A percentile compares a stretch with the other conserved stretches of the same genome.
These are phyloP conservation scores for Trichosporon inkin DNA, from an alignment of 1,284 basidiomycete species.

Conservation along the genomic window DNA sequence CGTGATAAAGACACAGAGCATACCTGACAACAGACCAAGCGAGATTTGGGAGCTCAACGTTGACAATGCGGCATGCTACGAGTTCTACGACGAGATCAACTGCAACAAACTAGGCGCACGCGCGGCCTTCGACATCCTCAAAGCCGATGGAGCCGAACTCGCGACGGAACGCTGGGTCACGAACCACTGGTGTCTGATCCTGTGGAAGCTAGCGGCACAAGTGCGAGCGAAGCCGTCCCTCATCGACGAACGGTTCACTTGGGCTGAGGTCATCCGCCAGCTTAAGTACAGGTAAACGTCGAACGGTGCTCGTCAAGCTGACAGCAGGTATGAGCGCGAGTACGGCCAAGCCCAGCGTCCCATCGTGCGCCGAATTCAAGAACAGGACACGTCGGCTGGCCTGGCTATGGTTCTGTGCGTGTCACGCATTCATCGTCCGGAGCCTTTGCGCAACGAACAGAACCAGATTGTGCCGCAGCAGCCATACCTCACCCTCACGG, in stretches of 20 bases:
- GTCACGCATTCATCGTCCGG: slow-evolving; percentile 62
- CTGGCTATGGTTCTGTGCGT: slow-evolving; percentile 75
- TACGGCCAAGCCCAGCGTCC: slow-evolving; percentile 73
- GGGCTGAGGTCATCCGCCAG: slow-evolving; percentile 72
- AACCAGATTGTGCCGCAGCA: slow-evolving; percentile 43
- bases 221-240: slow-evolving; percentile 65
- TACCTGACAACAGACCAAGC: slow-evolving; percentile 34
- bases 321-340: slow-evolving; percentile 80
- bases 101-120: slow-evolving; percentile 25
- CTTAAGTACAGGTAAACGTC: slow-evolving; percentile 70
- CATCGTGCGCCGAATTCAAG: slow-evolving; percentile 62
- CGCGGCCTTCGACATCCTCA: slow-evolving; percentile 30
- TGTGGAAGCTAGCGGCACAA: slow-evolving; percentile 92
- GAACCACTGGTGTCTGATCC: slow-evolving; percentile 82
- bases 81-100: slow-evolving; percentile 54
- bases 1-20: slow-evolving; percentile 32
- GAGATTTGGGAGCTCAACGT: slow-evolving; percentile 62
- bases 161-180: slow-evolving; percentile 65
- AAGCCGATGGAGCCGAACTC: slow-evolving; percentile 30
- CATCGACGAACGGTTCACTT: slow-evolving; percentile 66
- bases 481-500: slow-evolving; percentile 71
- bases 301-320: background rate
- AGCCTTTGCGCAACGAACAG: slow-evolving; percentile 50
- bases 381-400: slow-evolving; percentile 60
- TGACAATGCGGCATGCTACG: slow-evolving; percentile 60